phyloP scores from a whole-genome alignment of 495 filamentous ascomycete species.

The Parathielavia appendiculata region DNA sequence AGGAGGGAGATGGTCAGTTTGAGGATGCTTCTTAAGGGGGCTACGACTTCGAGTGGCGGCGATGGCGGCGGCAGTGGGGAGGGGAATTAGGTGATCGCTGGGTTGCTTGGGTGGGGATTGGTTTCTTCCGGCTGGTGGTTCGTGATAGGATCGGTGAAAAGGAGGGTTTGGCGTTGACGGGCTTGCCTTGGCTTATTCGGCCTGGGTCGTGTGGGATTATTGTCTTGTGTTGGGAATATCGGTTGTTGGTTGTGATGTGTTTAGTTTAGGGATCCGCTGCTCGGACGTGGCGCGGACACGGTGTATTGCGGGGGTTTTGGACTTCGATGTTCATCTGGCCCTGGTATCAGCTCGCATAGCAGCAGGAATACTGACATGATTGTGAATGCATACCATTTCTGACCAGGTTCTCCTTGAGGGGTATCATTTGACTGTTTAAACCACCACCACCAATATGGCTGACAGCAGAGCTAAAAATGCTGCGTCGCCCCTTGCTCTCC shows the following conservation, averaged over 20 bases:
- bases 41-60: neutral
- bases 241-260: constrained; percentile 2
- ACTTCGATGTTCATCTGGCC: neutral
- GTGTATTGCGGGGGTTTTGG: constrained; percentile 5
- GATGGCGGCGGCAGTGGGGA: neutral
- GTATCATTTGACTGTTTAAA: neutral
- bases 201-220: constrained; percentile 4
- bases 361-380: constrained; percentile 10
- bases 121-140: neutral
- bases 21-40: constrained; percentile 43
- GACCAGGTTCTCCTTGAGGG: neutral
- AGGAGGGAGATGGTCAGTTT: constrained; percentile 50
- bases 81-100: constrained; percentile 10
- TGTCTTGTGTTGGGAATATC: neutral
- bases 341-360: neutral
- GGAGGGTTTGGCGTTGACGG: neutral
- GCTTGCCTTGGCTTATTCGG: neutral
- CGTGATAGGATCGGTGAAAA: neutral
- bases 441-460: no score
- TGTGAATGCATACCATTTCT: neutral
- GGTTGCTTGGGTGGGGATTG: constrained; percentile 10
- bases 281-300: neutral
- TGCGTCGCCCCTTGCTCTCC: neutral
- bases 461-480: neutral
- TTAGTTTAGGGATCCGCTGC: neutral